Evolutionary conservation across 352 stramenopile genomes (phyloP).

Genomic region (Peronospora belbahrii): DNA sequence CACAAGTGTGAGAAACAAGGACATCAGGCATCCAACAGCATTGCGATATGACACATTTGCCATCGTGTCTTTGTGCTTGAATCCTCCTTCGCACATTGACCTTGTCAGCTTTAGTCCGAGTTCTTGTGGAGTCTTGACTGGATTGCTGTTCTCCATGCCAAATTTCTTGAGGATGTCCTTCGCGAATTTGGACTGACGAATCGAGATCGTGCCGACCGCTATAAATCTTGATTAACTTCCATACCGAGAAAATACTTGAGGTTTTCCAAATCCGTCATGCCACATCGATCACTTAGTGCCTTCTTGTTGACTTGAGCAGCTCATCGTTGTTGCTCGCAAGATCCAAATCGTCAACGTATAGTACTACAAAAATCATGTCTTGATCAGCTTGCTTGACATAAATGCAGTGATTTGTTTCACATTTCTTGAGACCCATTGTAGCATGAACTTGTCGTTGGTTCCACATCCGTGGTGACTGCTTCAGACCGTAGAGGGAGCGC

Average conservation of each 20-base stretch:
- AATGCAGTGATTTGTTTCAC: constrained; percentile 1
- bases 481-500: background rate
- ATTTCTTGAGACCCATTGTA: constrained; percentile 6
- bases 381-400: constrained; percentile 2
- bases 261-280: background rate
- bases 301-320: background rate
- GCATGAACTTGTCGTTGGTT: background rate
- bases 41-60: constrained; percentile 4
- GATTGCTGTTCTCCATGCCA: background rate
- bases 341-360: constrained; percentile 8
- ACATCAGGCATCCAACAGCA: no score
- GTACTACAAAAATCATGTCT: constrained; percentile 12
- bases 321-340: constrained; percentile 4
- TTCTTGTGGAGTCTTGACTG: background rate
- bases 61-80: constrained; percentile 5
- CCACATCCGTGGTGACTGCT: background rate
- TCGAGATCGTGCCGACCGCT: background rate
- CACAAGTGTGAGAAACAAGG: constrained; percentile 1
- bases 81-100: no score
- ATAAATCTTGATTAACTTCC: background rate
- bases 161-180: background rate
- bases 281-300: background rate
- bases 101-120: no score
- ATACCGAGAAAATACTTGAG: background rate
- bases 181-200: background rate